phyloP scores from a whole-genome alignment of 306 rosid genomes.

The Cucumis cinereus region DNA sequence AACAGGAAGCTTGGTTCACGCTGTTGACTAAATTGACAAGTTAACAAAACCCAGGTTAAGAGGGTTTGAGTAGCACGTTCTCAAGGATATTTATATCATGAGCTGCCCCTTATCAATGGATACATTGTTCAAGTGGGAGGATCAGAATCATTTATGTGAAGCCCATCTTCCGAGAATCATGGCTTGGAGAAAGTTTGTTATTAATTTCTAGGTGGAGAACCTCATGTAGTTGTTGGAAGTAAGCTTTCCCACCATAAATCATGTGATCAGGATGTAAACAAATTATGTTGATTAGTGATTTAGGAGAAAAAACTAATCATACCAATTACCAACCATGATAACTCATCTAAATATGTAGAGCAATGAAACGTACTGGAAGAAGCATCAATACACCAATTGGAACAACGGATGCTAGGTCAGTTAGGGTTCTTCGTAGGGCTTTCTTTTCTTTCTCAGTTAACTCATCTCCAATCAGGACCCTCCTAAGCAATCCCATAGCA shows the following conservation, averaged over 20 bases:
- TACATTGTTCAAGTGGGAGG: neutral
- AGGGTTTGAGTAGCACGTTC: neutral
- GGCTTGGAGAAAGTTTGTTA: neutral
- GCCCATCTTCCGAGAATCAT: neutral
- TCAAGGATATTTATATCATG: neutral
- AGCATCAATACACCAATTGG: constrained; percentile 94
- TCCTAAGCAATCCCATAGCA: constrained; percentile 63
- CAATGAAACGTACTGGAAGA: constrained; percentile 53
- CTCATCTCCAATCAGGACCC: constrained; percentile 73
- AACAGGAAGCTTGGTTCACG: neutral
- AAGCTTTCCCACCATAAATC: neutral
- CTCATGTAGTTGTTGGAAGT: neutral
- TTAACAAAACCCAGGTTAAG: neutral
- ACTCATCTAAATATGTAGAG: neutral
- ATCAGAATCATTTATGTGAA: neutral
- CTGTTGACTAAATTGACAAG: neutral
- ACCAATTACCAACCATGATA: neutral
- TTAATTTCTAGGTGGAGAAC: neutral
- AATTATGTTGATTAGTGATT: neutral
- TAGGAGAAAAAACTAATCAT: neutral
- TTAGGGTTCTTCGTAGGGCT: constrained; percentile 69
- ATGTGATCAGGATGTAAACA: neutral
- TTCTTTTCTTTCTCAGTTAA: constrained; percentile 80
- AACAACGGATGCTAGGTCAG: constrained; percentile 91
- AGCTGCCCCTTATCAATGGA: neutral